Evolutionary conservation across 2,329 filamentous ascomycete genomes (phyloP).

Genomic region (Chaetomium sp.): DNA sequence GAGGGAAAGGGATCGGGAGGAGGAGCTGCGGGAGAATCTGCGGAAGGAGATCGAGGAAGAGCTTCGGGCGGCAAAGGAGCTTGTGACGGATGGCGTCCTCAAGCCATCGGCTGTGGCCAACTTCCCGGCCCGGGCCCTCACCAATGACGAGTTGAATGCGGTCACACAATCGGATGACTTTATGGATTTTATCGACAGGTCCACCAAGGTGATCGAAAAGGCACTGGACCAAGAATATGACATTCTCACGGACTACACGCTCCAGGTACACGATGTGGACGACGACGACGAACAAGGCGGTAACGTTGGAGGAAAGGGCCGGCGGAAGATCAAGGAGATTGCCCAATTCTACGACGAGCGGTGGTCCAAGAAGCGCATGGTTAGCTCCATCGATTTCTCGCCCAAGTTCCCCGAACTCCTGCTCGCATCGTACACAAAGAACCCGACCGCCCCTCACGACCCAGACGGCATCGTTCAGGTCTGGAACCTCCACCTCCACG

Average conservation of each 20-base stretch:
- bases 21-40: slow-evolving; percentile 79
- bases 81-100: slow-evolving; percentile 45
- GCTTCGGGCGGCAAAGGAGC: slow-evolving; percentile 63
- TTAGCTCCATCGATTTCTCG: slow-evolving; percentile 92
- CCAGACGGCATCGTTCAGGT: slow-evolving; percentile 90
- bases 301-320: slow-evolving; percentile 62
- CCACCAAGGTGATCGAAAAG: slow-evolving; percentile 93
- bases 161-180: slow-evolving; percentile 92
- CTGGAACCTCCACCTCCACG: slow-evolving; percentile 94
- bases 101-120: slow-evolving; percentile 40
- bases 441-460: slow-evolving; percentile 87
- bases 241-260: slow-evolving; percentile 87
- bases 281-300: slow-evolving; percentile 77
- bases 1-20: slow-evolving; percentile 74
- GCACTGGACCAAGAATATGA: slow-evolving; percentile 95
- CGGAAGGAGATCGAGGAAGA: slow-evolving; percentile 91
- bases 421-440: slow-evolving; percentile 94
- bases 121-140: slow-evolving; percentile 75
- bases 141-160: slow-evolving; percentile 77
- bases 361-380: slow-evolving; percentile 97
- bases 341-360: slow-evolving; percentile 91
- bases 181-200: slow-evolving; percentile 88
- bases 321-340: slow-evolving; percentile 74
- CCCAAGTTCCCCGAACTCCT: slow-evolving; percentile 91
- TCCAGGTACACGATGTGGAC: slow-evolving; percentile 67